A percentile compares a stretch with the other conserved stretches of the same genome.
Conservation (phyloP, 352 stramenopile species). For the Thraustotheca clavata region DNA sequence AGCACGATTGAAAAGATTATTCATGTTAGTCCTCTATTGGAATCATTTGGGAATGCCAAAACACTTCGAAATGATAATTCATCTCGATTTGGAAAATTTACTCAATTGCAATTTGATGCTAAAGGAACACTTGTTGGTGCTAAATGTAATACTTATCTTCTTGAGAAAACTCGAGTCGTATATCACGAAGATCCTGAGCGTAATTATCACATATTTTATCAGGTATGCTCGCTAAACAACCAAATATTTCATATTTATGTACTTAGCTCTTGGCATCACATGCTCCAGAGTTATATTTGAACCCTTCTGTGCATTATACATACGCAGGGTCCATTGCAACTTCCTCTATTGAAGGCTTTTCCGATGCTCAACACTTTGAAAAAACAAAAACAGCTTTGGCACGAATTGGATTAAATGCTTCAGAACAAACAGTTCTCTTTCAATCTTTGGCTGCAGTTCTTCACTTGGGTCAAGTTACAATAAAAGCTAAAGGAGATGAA, state of each 20-base stretch:
- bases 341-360: slow-evolving; percentile 60
- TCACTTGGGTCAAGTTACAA: slow-evolving; percentile 72
- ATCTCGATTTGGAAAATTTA: slow-evolving; percentile 93
- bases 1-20: slow-evolving; percentile 84
- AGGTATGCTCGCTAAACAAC: slow-evolving; percentile 45
- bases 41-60: slow-evolving; percentile 89
- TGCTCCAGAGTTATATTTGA: slow-evolving; percentile 49
- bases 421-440: slow-evolving; percentile 69
- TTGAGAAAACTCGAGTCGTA: slow-evolving; percentile 96
- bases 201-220: slow-evolving; percentile 99
- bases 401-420: slow-evolving; percentile 62
- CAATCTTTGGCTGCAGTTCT: slow-evolving; percentile 64
- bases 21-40: slow-evolving; percentile 84
- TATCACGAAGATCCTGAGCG: slow-evolving; percentile 85
- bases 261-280: slow-evolving; percentile 76
- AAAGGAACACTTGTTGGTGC: slow-evolving; percentile 82
- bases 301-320: slow-evolving; percentile 64
- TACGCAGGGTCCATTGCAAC: slow-evolving; percentile 32
- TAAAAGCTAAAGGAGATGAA: slow-evolving; percentile 69
- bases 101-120: slow-evolving; percentile 88
- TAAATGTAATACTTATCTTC: slow-evolving; percentile 89
- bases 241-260: too few species aligned
- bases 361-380: slow-evolving; percentile 65
- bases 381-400: slow-evolving; percentile 68
- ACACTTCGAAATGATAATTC: slow-evolving; percentile 94